Evolutionary conservation across 2,329 filamentous ascomycete species (phyloP), one percentile per base, ranked within the genome.

Genomic region (Fonsecaea monophora): DNA sequence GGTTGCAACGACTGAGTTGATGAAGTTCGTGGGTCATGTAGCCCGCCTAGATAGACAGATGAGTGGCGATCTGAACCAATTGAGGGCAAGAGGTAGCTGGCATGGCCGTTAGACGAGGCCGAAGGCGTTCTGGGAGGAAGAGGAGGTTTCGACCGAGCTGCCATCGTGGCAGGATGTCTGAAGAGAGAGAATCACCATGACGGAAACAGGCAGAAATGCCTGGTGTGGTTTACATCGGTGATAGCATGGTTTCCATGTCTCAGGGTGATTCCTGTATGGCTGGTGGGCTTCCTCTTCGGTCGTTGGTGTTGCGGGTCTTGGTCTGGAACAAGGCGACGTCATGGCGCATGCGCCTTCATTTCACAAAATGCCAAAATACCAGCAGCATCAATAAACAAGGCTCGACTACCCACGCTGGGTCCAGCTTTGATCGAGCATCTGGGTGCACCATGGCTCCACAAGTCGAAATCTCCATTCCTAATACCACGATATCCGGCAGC

Each of bases 381-480:
- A 32, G 30, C 30, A 55, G 32, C 55, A 3, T 58, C 35, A 58
- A 58, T 58, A 58, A 21, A 37, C 45, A 50, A 50, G 45, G 9
- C 18, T 50, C 45, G 45, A 50, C 21, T 12, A 50, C 45, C 37
- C 10, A 8, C 42, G 21, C 18, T 5, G n/a, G 42, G 42, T 48
- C 42, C 42, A 21, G 42, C 42, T 48, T 48, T 48, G 18, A 48
- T 8, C 25, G 21, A 50, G 45, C 18, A 50, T 25, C 18, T 30
- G 45, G 13, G 18, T 13, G 10, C 68, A 71, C 4, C 56, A 83
- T 83, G 81, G 76, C 80, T 6, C 76, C 81, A 1, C 73, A 72
- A 21, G 73, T 82, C 56, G 81, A 83, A 67, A 82, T 83, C 65
- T 74, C 78, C 55, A 81, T 83, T 61, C 81, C 85, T n/a, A 83